phyloP scores from a whole-genome alignment of 257 asterid species.

The Capsicum chinense region DNA sequence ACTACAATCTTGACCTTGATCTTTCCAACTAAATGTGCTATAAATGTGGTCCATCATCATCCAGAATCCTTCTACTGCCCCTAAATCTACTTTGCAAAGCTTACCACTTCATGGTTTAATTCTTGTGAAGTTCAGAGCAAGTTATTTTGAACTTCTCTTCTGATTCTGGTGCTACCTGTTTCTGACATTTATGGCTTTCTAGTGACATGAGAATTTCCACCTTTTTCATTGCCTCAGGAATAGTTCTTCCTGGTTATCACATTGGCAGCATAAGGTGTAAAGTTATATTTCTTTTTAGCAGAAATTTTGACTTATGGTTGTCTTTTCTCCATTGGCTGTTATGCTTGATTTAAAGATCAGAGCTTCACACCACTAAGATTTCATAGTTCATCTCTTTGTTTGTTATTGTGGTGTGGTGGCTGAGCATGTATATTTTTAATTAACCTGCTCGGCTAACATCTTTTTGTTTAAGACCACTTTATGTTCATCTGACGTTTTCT shows the following conservation, averaged over 20 bases:
- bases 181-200: neutral
- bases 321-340: neutral
- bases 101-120: neutral
- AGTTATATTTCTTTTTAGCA: constrained; percentile 5
- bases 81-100: neutral
- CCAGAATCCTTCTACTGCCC: neutral
- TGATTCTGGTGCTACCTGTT: neutral
- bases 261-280: neutral
- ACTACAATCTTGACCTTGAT: neutral
- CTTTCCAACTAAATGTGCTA: neutral
- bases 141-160: neutral
- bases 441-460: neutral
- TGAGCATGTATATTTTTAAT: neutral
- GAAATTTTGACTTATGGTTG: neutral
- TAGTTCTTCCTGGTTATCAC: neutral
- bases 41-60: neutral
- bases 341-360: neutral
- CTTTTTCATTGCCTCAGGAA: neutral
- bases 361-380: neutral
- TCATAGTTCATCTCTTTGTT: neutral
- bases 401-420: neutral
- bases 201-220: neutral
- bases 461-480: neutral
- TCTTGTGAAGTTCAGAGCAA: neutral
- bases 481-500: neutral